Conservation (phyloP, 2,329 filamentous ascomycete species). For the Camillea tinctor region DNA sequence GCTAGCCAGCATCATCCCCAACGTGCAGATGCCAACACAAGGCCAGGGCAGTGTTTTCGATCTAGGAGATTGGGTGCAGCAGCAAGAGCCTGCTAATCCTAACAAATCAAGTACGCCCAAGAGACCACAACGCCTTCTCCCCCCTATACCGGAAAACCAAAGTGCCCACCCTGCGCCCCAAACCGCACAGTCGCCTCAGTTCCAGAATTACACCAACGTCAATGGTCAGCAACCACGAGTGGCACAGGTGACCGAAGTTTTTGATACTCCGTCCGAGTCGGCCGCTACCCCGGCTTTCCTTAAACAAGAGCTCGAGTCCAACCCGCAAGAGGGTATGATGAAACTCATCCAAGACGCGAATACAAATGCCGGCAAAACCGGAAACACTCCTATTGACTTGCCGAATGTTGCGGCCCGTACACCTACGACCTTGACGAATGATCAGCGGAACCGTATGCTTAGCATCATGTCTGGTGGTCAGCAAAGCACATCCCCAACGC, state of each 20-base stretch:
- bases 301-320: conserved; percentile 55
- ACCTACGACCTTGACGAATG: conserved; percentile 52
- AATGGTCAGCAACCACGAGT: conserved; percentile 45
- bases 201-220: conserved; percentile 26
- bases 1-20: conserved; percentile 72
- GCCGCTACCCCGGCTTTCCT: conserved; percentile 47
- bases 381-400: conserved; percentile 43
- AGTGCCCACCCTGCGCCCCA: conserved; percentile 31
- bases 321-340: conserved; percentile 62
- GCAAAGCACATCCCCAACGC: conserved; percentile 19
- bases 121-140: conserved; percentile 53
- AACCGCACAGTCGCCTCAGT: conserved; percentile 30
- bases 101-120: conserved; percentile 45
- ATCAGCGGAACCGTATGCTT: conserved; percentile 58
- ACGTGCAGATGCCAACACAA: conserved; percentile 45
- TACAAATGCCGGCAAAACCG: conserved; percentile 46
- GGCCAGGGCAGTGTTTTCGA: conserved; percentile 60
- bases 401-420: conserved; percentile 57
- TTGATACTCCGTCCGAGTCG: conserved; percentile 51
- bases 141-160: conserved; percentile 48
- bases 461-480: conserved; percentile 54
- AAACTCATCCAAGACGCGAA: conserved; percentile 65
- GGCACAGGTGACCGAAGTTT: conserved; percentile 60
- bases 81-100: conserved; percentile 39
- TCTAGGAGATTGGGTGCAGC: conserved; percentile 56